phyloP scores from a whole-genome alignment of 345 rosid genomes.

The Murraya paniculata region DNA sequence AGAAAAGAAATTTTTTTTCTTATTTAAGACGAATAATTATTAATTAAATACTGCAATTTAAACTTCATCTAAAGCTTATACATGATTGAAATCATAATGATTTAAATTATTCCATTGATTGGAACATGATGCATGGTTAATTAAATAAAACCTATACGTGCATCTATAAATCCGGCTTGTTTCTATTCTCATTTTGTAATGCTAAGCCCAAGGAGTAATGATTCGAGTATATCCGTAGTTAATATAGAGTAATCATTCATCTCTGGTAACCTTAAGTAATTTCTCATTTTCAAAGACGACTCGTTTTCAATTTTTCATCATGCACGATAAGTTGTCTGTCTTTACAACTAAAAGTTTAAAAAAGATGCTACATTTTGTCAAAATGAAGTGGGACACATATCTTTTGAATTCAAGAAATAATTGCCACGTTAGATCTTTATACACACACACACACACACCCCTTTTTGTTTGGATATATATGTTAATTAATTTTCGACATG shows the following conservation, averaged over 20 bases:
- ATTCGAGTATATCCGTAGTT: neutral
- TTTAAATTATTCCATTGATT: too few species aligned
- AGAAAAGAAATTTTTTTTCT: neutral
- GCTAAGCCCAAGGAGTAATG: neutral
- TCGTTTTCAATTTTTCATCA: neutral
- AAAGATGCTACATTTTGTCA: neutral
- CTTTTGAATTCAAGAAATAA: slow-evolving; percentile 25
- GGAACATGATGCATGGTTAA: too few species aligned
- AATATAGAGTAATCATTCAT: neutral
- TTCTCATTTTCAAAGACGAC: neutral
- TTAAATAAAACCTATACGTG: too few species aligned
- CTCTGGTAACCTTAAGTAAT: neutral
- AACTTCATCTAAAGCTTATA: neutral
- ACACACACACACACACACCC: too few species aligned
- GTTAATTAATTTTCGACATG: neutral
- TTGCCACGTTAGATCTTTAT: neutral
- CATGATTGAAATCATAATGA: neutral
- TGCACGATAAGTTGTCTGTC: neutral
- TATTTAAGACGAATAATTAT: neutral
- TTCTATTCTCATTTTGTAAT: too few species aligned
- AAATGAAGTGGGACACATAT: slow-evolving; percentile 17
- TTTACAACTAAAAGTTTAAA: neutral
- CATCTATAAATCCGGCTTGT: too few species aligned
- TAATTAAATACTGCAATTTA: neutral
- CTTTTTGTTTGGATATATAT: neutral